Base-by-base conservation (phyloP, 345 rosid genomes). In the Pugionium dolabratum region DNA sequence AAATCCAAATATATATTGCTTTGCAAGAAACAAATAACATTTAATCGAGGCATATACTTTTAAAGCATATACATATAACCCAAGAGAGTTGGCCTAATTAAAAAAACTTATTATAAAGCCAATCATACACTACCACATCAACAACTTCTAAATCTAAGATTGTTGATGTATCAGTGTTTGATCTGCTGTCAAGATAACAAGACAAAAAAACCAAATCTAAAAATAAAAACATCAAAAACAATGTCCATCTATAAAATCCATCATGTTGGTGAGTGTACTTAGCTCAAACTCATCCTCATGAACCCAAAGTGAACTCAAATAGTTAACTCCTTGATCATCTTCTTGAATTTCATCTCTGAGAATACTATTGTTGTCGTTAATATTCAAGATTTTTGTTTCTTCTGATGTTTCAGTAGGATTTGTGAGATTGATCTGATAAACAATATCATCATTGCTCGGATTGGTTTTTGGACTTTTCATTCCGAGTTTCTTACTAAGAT, bases 401-500 rank as follows among this genome's bases (percentile, higher is more conserved):
- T 62, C 53, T 11, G 6, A 30, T 48, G 37, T 50, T 33, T 62
- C 66, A 3, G 42, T 33, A 44, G 62, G 67, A 48, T 67, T 75
- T 41, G 53, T 7, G 66, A 62, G 59, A 35, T 51, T 71, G 58
- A 65, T 54, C 54, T 66, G 51, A 70, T 54, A 43, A 46, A 52
- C 73, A 54, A 44, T 59, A 26, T 59, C 63, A 47, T 28, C 50
- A 44, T 28, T 62, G 51, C 46, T 66, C 6, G 50, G 47, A 31
- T 50, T 43, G 39, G 25, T 36, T 40, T 31, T 77, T 55, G 64
- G 69, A 36, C 76, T 71, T 70, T 69, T 77, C 68, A 79, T 76
- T 35, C 80, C 81, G 2, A 82, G 75, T 74, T 72, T 83, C 65
- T 82, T 83, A 72, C 85, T 77, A 69, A 81, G 68, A 73, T 75